Percentiles rank a stretch among this genome's conserved stretches.
Evolutionary conservation across 345 rosid genomes (phyloP).

Genomic region (Pugionium cornutum): DNA sequence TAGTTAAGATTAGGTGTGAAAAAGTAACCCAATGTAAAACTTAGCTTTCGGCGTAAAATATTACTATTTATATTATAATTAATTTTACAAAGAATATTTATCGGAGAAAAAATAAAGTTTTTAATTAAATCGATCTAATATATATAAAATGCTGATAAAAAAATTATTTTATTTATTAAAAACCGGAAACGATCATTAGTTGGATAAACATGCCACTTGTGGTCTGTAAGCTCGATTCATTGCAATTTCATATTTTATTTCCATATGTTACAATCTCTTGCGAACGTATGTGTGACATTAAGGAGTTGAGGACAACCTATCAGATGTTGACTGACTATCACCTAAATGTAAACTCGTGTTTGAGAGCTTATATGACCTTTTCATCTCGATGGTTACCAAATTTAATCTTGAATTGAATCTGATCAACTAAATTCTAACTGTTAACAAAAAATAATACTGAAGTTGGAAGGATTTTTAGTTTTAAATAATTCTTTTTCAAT

Average conservation of each 20-base stretch:
- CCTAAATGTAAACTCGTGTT: slow-evolving; percentile 6
- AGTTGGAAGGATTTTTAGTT: neutral
- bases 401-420: neutral
- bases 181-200: slow-evolving; percentile 8
- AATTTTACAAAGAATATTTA: too few relatives aligned
- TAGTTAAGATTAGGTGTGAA: slow-evolving; percentile 34
- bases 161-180: neutral
- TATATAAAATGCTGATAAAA: neutral
- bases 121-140: neutral
- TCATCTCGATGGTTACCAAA: neutral
- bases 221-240: neutral
- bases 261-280: neutral
- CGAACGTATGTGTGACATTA: slow-evolving; percentile 20
- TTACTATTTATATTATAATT: too few relatives aligned
- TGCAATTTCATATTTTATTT: neutral
- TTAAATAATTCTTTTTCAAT: too few relatives aligned
- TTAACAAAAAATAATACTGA: neutral
- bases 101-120: too few relatives aligned
- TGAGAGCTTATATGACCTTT: neutral
- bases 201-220: slow-evolving; percentile 17
- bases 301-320: slow-evolving; percentile 10
- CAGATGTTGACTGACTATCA: slow-evolving; percentile 3
- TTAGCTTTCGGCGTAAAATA: slow-evolving; percentile 36
- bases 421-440: neutral
- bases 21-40: slow-evolving; percentile 20